Evolutionary conservation across 2,329 filamentous ascomycete genomes (phyloP), one percentile per base, ranked within the genome.

Genomic region (Colletotrichum viniferum): DNA sequence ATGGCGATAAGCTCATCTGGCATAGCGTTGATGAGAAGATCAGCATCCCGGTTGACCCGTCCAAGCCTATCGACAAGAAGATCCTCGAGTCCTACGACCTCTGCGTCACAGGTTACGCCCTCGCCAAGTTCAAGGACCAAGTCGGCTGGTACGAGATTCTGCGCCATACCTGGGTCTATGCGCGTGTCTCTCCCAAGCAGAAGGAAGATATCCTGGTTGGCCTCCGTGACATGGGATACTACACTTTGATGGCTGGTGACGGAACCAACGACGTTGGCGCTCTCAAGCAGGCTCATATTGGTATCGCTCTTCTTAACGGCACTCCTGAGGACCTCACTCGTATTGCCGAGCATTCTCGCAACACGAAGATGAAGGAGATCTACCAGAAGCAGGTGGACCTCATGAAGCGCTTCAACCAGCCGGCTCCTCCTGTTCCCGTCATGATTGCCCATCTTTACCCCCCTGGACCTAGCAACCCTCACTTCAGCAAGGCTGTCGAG

Each of bases 151-250:
- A 90, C 69, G 91, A 95, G 71, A 89, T 99, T 66, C 90, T 98
- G 36, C 94, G 96, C 65, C 91, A 98, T 85, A 93, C 96, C 16
- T 99, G 97, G 97, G 97, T 99, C 6, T 99, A 99, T 82, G 97
- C 97, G 78, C 95, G 97, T 81, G 97, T 99, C 12, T 99, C 97
- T 2, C 97, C 97, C 10, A 98, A 98, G 89, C 97, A 99, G 82
- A 99, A 99, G 88, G 97, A 99, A 85, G 96, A 98, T 70, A 98
- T 99, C 81, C 90, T 99, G n/a, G 91, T 98, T 26, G 97, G 97
- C 48, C 91, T 98, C 77, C 98, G 98, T 87, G 96, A 98, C 81
- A 94, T 95, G 87, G 97, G 97, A 65, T 99, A 99, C 87, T 98
- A 97, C 76, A 99, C 97, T 34, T 91, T 99, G 77, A 99, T 99